phyloP scores from a whole-genome alignment of 352 stramenopile genomes.

The Phytophthora pluvialis region DNA sequence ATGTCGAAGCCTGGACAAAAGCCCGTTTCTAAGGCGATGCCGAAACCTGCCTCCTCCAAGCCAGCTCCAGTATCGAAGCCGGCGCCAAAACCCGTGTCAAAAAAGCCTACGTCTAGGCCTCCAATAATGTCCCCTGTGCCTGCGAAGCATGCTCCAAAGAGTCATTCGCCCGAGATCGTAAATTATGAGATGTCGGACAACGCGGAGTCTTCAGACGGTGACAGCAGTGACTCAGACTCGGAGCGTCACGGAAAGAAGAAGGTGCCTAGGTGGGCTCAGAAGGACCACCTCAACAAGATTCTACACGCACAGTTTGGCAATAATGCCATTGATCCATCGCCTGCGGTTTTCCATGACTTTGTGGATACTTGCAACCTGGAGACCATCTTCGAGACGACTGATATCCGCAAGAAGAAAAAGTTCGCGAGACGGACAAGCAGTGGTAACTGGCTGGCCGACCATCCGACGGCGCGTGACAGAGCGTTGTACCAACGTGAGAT shows the following conservation, averaged over 20 bases:
- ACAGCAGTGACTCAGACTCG: constrained; percentile 53
- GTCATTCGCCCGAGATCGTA: constrained; percentile 34
- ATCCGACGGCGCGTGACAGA: constrained; percentile 76
- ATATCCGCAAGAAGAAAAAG: constrained; percentile 78
- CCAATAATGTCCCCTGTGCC: constrained; percentile 6
- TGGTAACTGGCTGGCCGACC: constrained; percentile 86
- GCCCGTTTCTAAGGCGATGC: constrained; percentile 14
- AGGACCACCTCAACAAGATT: constrained; percentile 73
- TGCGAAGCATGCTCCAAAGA: constrained; percentile 35
- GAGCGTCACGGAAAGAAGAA: constrained; percentile 71
- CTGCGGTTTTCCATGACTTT: constrained; percentile 84
- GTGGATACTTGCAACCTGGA: constrained; percentile 86
- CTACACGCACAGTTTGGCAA: constrained; percentile 76
- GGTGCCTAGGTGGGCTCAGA: constrained; percentile 81
- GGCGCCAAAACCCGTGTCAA: constrained; percentile 14
- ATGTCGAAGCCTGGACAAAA: constrained; percentile 24
- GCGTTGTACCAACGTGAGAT: constrained; percentile 86
- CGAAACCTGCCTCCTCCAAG: constrained; percentile 24
- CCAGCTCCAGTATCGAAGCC: constrained; percentile 12
- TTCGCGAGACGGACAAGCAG: constrained; percentile 84
- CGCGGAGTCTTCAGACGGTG: constrained; percentile 56
- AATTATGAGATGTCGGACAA: constrained; percentile 89
- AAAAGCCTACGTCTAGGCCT: constrained; percentile 24
- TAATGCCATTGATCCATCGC: constrained; percentile 78
- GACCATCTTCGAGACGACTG: constrained; percentile 81